phyloP scores from a whole-genome alignment of 768 basidiomycete species.

The Mrakia blollopis region DNA sequence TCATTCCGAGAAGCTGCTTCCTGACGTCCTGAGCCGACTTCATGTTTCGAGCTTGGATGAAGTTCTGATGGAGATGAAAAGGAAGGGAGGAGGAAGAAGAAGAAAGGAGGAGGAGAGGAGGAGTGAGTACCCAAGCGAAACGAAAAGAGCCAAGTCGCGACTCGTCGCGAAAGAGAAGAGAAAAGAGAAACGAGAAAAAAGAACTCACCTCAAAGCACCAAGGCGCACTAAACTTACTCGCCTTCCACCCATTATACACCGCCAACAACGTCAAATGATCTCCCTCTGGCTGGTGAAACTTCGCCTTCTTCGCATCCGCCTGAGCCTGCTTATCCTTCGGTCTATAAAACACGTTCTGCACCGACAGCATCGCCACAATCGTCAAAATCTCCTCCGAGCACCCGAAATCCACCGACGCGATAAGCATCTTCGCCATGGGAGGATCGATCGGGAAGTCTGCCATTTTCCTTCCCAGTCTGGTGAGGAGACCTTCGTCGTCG shows the following conservation, averaged over 20 bases:
- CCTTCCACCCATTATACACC: slow-evolving; percentile 99
- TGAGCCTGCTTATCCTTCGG: slow-evolving; percentile 99
- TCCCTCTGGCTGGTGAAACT: slow-evolving; percentile 98
- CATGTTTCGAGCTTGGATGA: slow-evolving; percentile 97
- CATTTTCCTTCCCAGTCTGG: slow-evolving; percentile 94
- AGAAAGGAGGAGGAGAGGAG: neutral
- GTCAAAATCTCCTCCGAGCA: slow-evolving; percentile 98
- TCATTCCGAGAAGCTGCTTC: slow-evolving; percentile 95
- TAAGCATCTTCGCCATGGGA: slow-evolving; percentile 92
- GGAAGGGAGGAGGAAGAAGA: neutral
- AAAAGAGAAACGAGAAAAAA: neutral
- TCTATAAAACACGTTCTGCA: slow-evolving; percentile 93
- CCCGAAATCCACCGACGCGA: slow-evolving; percentile 92
- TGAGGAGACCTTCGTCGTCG: slow-evolving; percentile 93
- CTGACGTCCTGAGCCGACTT: slow-evolving; percentile 93
- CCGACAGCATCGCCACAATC: slow-evolving; percentile 94
- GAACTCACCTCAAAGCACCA: slow-evolving; percentile 78
- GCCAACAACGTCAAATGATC: slow-evolving; percentile 65
- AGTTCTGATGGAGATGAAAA: slow-evolving; percentile 53
- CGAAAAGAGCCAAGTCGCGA: neutral
- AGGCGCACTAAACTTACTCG: slow-evolving; percentile 89
- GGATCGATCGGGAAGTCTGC: slow-evolving; percentile 99
- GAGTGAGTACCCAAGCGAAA: neutral
- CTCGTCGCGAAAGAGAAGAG: neutral
- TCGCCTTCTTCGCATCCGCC: slow-evolving; percentile 98